Base-by-base conservation (phyloP, 2,329 filamentous ascomycete species). In the Colletotrichum sp. region DNA sequence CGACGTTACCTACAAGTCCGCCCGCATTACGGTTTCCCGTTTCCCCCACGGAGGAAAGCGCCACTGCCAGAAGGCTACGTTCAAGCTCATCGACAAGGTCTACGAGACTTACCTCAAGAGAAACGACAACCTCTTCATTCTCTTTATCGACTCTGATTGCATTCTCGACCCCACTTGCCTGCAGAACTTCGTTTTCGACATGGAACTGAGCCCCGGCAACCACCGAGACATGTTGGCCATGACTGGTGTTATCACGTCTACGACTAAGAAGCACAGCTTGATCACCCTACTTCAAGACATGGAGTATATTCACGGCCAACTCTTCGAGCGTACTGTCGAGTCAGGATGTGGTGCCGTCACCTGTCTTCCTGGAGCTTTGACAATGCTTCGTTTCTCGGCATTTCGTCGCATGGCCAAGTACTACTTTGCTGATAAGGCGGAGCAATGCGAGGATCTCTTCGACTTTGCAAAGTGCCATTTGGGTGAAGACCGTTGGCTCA, bases 111-210 rank as follows among this genome's bases (percentile, higher is more conserved):
- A 99, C 79, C 89, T 98, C 69, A 94, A 93, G 85, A 90, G 92
- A 64, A 95, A 98, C 82, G 96, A 99, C 85, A 95, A 99, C 80
- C 88, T 99, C 0, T 99, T 99, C 83, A 94, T 99, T 69, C 91
- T 99, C 13, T 99, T 99, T 86, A 98, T 99, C 82, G 96, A 99
- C 86, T 98, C 96, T 0, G 96, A 99, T 83, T 99, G 97, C 85
- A 97, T 98, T 77, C 88, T 99, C 66, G 96, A 99, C 87, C 92
- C 93, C 75, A 92, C 96, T 55, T 99, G 96, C 83, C 91, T 99
- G 76, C 96, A 98, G 83, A 99, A 98, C 84, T 99, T 99, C 85
- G 95, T 99, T 87, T 98, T 97, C 85, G 96, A 99, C 83, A 99
- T 99, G 97, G 96, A 99, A 85, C 89, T 99, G 77, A 98, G 96